A percentile compares a stretch with the other conserved stretches of the same genome.
phyloP scores from a whole-genome alignment of 768 basidiomycete genomes.

The Pleurotus platypus region DNA sequence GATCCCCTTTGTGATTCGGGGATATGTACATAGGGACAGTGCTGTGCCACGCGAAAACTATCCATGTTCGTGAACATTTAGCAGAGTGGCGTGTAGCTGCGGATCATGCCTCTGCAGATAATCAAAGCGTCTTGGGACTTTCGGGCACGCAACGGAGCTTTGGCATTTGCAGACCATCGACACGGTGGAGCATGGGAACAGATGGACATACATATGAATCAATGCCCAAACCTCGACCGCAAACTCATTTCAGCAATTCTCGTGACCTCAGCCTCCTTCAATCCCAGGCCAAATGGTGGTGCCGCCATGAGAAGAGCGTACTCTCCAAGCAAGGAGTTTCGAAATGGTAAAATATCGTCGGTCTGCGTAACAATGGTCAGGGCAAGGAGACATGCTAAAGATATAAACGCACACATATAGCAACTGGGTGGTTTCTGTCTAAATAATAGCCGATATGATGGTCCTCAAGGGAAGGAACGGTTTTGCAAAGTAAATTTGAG shows the following conservation, averaged over 20 bases:
- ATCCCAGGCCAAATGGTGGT: slow-evolving; percentile 69
- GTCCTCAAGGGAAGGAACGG: slow-evolving; percentile 56
- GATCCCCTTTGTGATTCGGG: too few relatives aligned
- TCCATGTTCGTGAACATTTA: too few relatives aligned
- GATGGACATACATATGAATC: too few relatives aligned
- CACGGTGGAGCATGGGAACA: too few relatives aligned
- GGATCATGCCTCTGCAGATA: too few relatives aligned
- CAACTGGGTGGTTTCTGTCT: slow-evolving; percentile 58
- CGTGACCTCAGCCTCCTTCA: slow-evolving; percentile 53
- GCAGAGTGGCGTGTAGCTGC: too few relatives aligned
- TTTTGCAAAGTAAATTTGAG: slow-evolving; percentile 78
- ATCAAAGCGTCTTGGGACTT: too few relatives aligned
- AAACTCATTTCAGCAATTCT: slow-evolving; percentile 62
- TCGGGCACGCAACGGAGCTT: too few relatives aligned
- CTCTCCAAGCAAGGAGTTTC: slow-evolving; percentile 69
- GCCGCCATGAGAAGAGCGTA: slow-evolving; percentile 76
- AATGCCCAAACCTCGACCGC: slow-evolving; percentile 29
- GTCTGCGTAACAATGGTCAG: slow-evolving; percentile 42
- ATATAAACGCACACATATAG: slow-evolving; percentile 62
- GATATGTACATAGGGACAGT: too few relatives aligned
- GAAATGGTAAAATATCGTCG: slow-evolving; percentile 78
- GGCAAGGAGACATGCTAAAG: neutral
- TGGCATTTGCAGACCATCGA: too few relatives aligned
- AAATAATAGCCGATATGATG: slow-evolving; percentile 76
- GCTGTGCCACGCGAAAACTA: too few relatives aligned